phyloP scores from a whole-genome alignment of 768 basidiomycete species.

The Lyophyllum semitale region DNA sequence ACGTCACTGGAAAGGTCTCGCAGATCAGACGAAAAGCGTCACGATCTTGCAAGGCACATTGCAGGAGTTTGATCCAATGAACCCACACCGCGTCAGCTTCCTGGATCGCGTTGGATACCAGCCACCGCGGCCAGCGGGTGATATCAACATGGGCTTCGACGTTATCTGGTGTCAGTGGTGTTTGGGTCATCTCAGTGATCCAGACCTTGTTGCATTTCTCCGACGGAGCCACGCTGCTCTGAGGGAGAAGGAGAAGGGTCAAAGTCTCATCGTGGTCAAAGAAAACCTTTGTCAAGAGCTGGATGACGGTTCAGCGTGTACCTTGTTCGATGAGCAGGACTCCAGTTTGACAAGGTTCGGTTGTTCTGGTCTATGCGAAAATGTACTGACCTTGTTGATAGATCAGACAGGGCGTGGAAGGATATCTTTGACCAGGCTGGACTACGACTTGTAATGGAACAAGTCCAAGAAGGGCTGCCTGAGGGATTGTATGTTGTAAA shows the following conservation, averaged over 20 bases:
- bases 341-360: slow-evolving; percentile 85
- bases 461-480: slow-evolving; percentile 84
- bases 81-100: slow-evolving; percentile 44
- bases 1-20: slow-evolving; percentile 67
- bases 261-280: slow-evolving; percentile 82
- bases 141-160: slow-evolving; percentile 73
- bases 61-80: slow-evolving; percentile 77
- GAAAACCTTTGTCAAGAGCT: slow-evolving; percentile 82
- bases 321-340: slow-evolving; percentile 81
- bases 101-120: slow-evolving; percentile 70
- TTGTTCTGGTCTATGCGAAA: not conserved
- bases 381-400: slow-evolving; percentile 29
- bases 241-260: slow-evolving; percentile 38
- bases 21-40: slow-evolving; percentile 65
- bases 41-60: slow-evolving; percentile 79
- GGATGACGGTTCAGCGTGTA: slow-evolving; percentile 45
- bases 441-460: slow-evolving; percentile 67
- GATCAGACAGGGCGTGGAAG: slow-evolving; percentile 86
- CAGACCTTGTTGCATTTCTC: slow-evolving; percentile 79
- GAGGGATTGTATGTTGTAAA: slow-evolving; percentile 81
- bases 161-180: slow-evolving; percentile 98
- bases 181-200: slow-evolving; percentile 80
- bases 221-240: slow-evolving; percentile 62
- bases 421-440: slow-evolving; percentile 73
- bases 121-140: slow-evolving; percentile 41